Evolutionary conservation across 2,329 filamentous ascomycete genomes (phyloP).

Genomic region (Cladosporium sp.): DNA sequence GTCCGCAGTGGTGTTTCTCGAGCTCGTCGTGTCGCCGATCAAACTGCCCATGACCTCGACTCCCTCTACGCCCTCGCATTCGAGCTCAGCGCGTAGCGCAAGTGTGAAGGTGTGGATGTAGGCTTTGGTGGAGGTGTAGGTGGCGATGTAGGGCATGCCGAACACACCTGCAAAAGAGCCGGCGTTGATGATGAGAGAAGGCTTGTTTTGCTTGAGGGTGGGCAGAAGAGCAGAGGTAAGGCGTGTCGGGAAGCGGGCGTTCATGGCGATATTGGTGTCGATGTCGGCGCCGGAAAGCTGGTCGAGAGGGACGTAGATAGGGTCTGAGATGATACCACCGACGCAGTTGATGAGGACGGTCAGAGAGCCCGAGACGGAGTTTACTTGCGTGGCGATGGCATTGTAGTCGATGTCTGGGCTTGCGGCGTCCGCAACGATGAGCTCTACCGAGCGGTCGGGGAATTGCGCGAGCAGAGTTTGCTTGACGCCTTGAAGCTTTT

Average conservation of each 20-base stretch:
- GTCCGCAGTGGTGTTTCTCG: conserved; percentile 11
- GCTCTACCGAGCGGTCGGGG: conserved; percentile 38
- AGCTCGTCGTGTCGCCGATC: conserved; percentile 17
- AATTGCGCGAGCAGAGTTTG: conserved; percentile 37
- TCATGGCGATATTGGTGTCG: conserved; percentile 43
- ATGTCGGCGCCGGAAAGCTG: conserved; percentile 36
- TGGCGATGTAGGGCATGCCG: conserved; percentile 44
- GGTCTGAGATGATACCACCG: conserved; percentile 37
- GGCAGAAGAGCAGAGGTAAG: conserved; percentile 47
- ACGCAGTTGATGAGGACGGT: conserved; percentile 57
- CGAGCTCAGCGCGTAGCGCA: conserved; percentile 42
- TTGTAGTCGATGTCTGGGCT: conserved; percentile 21
- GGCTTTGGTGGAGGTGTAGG: conserved; percentile 46
- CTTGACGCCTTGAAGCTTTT: conserved; percentile 45
- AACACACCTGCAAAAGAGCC: conserved; percentile 42
- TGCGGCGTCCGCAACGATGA: conserved; percentile 44
- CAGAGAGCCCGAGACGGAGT: conserved; percentile 36
- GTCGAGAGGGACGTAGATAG: conserved; percentile 35
- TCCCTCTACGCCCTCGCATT: conserved; percentile 34
- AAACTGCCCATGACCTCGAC: conserved; percentile 26
- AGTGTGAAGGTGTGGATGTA: conserved; percentile 41
- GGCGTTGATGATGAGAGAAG: conserved; percentile 49
- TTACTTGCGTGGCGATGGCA: conserved; percentile 23
- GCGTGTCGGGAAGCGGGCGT: conserved; percentile 48
- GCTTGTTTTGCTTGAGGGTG: conserved; percentile 36